A percentile compares a stretch with the other conserved stretches of the same genome.
These are phyloP conservation scores for Trametes pubescens DNA, from an alignment of 1,284 basidiomycete genomes.

Conservation along the genomic window DNA sequence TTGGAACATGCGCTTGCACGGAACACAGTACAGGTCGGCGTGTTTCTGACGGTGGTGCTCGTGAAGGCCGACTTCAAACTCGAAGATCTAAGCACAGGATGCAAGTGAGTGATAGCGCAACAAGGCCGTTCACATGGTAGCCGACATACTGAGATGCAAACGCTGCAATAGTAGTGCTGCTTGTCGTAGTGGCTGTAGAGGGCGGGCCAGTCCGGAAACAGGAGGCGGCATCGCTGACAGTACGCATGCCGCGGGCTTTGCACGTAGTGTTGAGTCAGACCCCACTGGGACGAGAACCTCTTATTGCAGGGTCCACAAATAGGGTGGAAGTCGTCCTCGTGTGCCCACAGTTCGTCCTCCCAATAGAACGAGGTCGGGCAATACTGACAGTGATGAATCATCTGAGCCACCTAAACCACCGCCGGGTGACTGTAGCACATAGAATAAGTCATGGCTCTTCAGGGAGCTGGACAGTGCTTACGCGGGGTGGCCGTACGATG, in stretches of 20 bases:
- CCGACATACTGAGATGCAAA: constrained; percentile 28
- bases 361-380: constrained; percentile 12
- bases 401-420: no score
- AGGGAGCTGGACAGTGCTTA: no score
- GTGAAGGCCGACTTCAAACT: constrained; percentile 28
- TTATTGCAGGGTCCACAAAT: constrained; percentile 46
- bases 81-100: constrained; percentile 19
- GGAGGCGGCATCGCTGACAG: constrained; percentile 31
- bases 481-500: no score
- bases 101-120: background rate
- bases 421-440: no score
- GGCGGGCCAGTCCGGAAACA: constrained; percentile 28
- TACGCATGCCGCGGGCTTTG: background rate
- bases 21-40: constrained; percentile 37
- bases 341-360: constrained; percentile 34
- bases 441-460: no score
- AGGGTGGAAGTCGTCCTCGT: constrained; percentile 42
- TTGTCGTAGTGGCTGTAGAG: constrained; percentile 32
- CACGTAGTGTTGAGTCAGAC: constrained; percentile 29
- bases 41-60: constrained; percentile 38
- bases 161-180: constrained; percentile 28
- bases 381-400: no score
- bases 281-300: constrained; percentile 27
- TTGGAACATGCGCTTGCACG: constrained; percentile 40
- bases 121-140: background rate